These are phyloP conservation scores for Orbilia brochopaga DNA, from an alignment of 2,329 filamentous ascomycete species.

Conservation along the genomic window DNA sequence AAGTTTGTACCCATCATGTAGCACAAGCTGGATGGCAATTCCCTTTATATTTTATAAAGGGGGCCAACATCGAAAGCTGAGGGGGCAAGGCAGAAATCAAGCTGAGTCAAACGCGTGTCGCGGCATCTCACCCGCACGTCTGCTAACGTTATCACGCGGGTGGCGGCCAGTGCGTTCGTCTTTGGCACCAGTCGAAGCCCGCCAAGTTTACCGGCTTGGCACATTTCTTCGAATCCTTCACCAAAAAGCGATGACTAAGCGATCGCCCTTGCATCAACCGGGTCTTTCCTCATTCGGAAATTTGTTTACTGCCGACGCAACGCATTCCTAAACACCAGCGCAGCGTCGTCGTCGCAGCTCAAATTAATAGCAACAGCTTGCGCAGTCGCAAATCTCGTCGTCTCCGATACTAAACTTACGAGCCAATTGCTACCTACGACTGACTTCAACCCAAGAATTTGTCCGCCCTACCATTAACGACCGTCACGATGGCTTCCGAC, in stretches of 20 bases:
- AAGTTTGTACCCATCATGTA: too few species aligned
- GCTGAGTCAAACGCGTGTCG: background rate
- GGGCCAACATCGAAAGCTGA: background rate
- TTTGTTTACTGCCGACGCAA: constrained; percentile 42
- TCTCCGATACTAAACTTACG: too few species aligned
- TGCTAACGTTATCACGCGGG: constrained; percentile 1
- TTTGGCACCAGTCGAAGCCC: background rate
- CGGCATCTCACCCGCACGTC: background rate
- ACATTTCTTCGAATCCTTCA: background rate
- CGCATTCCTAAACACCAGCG: constrained; percentile 38
- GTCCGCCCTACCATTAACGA: constrained; percentile 9
- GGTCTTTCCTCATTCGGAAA: constrained; percentile 25
- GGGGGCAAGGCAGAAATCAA: background rate
- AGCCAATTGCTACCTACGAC: background rate
- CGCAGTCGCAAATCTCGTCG: background rate
- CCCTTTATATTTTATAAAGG: background rate
- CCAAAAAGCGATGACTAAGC: constrained; percentile 37
- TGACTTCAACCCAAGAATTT: constrained; percentile 21
- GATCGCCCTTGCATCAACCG: background rate
- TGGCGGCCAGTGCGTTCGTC: background rate
- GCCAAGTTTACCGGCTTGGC: background rate
- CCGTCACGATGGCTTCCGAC: constrained; percentile 50
- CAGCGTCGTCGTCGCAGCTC: background rate
- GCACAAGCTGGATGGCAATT: too few species aligned
- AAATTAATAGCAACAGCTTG: constrained; percentile 3